Evolutionary conservation across 2,329 filamentous ascomycete species (phyloP), one percentile per base, ranked within the genome.

Genomic region (Trichophyton mentagrophytes): DNA sequence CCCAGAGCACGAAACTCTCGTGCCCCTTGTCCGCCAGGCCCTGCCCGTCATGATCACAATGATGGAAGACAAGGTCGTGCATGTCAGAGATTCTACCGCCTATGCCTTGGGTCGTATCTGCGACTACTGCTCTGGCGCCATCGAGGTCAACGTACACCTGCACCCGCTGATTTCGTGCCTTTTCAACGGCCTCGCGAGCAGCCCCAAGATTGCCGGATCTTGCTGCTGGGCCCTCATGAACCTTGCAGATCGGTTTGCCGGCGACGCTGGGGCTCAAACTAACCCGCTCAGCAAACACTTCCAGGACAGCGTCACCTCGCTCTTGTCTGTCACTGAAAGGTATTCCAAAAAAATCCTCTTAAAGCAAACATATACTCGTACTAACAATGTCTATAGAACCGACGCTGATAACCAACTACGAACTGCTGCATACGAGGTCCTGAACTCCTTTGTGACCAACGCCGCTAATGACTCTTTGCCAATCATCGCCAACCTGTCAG

Each of bases 191-290:
- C 82, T 99, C 62, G 85, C 89, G 62, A 92, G 88, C 77, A 93
- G 88, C 72, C 87, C 90, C 63, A 96, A 95, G 83, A 99, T 99
- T 86, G 93, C 92, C 36, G 86, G 90, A 60, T 99, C 93, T 33
- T 97, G 93, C 84, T 99, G 93, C 79, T 96, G 95, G 93, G 91
- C 93, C 36, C 78, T 99, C 66, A 97, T 99, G 89, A 99, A 97
- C 77, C 79, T 99, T 71, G 92, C 93, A 9, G 93, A 99, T 72
- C 87, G 91, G 64, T 99, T 97, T 72, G 89, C 90, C 33, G 90
- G 90, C 61, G 91, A 96, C 60, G 82, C 86, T 61, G 89, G 89
- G 57, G 87, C 86, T 63, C 79, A 86, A 68, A 80, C 80, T 57
- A 99, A 97, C 77, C 82, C 90, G 49, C 80, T 99, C 57, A 95